Base-by-base conservation (phyloP, 768 basidiomycete species). In the Sarcomyxa edulis region DNA sequence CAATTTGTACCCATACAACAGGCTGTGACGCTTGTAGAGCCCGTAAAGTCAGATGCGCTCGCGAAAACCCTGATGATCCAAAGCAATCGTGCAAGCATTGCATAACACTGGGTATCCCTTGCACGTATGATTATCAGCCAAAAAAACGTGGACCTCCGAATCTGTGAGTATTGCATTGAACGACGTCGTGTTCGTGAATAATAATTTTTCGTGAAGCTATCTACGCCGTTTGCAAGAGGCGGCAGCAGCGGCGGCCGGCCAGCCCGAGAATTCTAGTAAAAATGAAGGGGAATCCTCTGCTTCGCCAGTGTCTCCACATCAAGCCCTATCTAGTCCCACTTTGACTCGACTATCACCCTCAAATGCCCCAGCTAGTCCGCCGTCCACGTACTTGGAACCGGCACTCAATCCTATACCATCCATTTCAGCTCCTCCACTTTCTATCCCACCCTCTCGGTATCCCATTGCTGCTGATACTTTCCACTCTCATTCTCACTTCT, bases 91-190 rank as follows among this genome's bases (percentile, higher is more conserved):
- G 89, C 83, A 91, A 87, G 55, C 89, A 92, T 54, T 93, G 89
- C 56, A 69, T 84, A 48, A 73, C 83, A 1, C 76, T 93, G 35
- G 83, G 79, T 14, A 84, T 92, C 34, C 74, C 80, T 5, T 93
- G 92, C 58, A 91, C 86, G 1, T 95, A 93, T 49, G 85, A 90
- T 54, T 94, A 94, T 56, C 85, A 88, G 55, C 92, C 92, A 14
- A 92, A 92, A 70, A 94, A 94, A 61, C 70, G 92, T 40, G 92
- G 92, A 0, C 92, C 92, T 3, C 92, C 91, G 2, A 94, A 94
- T 59, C 69, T 92, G 86, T 94, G 60, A 60, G 80, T 27, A 40
- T 27, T 24, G 51, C 39, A 33, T 35, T 39, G 29, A 31, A 42
- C 35, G 10, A 25, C 36, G 15, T 31, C 39, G 20, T 35, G 19